phyloP scores from a whole-genome alignment of 768 basidiomycete species.

The Pleurotus pulmonarius region DNA sequence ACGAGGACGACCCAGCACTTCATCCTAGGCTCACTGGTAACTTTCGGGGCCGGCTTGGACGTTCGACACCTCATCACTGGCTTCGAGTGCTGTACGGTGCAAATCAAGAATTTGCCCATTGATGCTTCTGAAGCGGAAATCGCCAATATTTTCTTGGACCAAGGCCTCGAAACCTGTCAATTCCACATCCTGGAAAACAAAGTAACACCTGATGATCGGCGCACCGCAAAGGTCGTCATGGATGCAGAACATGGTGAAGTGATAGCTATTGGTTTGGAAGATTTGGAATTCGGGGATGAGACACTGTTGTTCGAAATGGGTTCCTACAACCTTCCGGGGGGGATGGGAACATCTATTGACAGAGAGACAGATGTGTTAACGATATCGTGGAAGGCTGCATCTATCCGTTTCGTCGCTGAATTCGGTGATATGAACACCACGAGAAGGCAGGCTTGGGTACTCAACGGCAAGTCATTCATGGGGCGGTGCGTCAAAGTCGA shows the following conservation, averaged over 20 bases:
- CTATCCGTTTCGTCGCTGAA: constrained; percentile 37
- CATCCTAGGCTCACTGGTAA: constrained; percentile 44
- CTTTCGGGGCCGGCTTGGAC: constrained; percentile 46
- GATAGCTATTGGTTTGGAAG: constrained; percentile 43
- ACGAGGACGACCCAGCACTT: constrained; percentile 35
- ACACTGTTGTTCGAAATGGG: constrained; percentile 38
- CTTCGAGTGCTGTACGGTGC: constrained; percentile 49
- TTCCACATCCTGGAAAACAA: constrained; percentile 32
- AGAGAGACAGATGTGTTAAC: constrained; percentile 36
- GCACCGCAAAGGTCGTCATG: constrained; percentile 38
- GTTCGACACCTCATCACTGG: constrained; percentile 41
- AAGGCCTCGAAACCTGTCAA: constrained; percentile 32
- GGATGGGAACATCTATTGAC: constrained; percentile 34
- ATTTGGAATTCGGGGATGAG: constrained; percentile 42
- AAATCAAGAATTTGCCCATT: constrained; percentile 40
- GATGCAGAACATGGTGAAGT: constrained; percentile 35
- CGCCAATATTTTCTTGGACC: constrained; percentile 35
- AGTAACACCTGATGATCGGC: constrained; percentile 19
- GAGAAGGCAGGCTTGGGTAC: constrained; percentile 25
- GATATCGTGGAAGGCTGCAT: constrained; percentile 50
- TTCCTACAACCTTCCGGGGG: constrained; percentile 31
- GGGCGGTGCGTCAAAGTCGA: constrained; percentile 42
- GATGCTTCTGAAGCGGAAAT: constrained; percentile 37
- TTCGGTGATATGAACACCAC: constrained; percentile 33
- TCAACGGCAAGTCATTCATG: constrained; percentile 32